Base-by-base conservation (phyloP, 2,329 filamentous ascomycete species). In the Botrytis fabae region DNA sequence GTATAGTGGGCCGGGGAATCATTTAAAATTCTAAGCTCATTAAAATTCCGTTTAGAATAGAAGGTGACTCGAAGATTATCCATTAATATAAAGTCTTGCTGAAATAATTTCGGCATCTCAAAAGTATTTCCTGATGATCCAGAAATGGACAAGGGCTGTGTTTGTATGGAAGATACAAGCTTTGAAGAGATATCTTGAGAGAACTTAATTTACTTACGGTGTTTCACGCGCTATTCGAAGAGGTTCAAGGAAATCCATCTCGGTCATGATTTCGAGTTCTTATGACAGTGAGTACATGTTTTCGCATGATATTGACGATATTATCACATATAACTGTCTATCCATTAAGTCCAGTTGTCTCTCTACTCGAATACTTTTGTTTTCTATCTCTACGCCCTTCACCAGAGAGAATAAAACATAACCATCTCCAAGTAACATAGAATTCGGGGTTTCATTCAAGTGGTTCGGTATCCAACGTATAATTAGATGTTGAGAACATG, bases 161-260 rank as follows among this genome's bases (percentile, higher is more conserved):
- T n/a, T 14, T 4, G 6, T n/a, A 51, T 14, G 10, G 4, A 14
- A 1, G 22, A 14, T 4, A 1, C 1, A 6, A 25, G 8, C 14
- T n/a, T 2, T n/a, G 22, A 10, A n/a, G 22, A 4, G 0, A 14
- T 2, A 14, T 51, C 5, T 1, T 51, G 10, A 51, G 46, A 25
- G 25, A 51, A 51, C 10, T 51, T 22, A 48, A 25, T 48, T 20
- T 10, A 48, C 9, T 10, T 48, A 10, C 22, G 0, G 25, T 48
- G 1, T 48, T 48, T 12, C 4, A 22, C 46, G 8, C 46, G 10
- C 25, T 0, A 1, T 48, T 12, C 20, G 20, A 48, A 9, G 46
- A 4, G 9, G 10, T 48, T 22, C 22, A 25, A 48, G 20, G 16
- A 44, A 44, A 18, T 44, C 5, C 16, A 44, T 44, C 42, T 20